phyloP scores from a whole-genome alignment of 2,329 filamentous ascomycete genomes.

The Colletotrichum caudatum region DNA sequence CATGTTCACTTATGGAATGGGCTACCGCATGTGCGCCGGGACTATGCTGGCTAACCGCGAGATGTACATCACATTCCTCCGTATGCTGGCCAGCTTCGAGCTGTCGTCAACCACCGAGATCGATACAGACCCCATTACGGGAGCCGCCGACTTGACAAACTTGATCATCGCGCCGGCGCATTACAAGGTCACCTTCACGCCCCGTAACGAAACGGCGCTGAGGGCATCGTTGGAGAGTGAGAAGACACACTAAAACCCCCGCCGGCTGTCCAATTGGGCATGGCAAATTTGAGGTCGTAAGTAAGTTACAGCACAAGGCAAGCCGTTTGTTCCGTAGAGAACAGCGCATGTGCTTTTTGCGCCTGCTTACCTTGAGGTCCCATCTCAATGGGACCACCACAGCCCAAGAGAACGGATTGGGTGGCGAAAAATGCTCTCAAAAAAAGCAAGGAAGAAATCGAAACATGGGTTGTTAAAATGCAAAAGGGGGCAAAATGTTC shows the following conservation, averaged over 20 bases:
- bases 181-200: constrained; percentile 23
- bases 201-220: constrained; percentile 22
- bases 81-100: constrained; percentile 62
- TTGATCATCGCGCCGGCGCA: constrained; percentile 25
- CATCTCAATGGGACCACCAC: not conserved
- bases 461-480: not conserved
- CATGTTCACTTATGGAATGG: constrained; percentile 66
- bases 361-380: not conserved
- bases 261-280: too few relatives aligned
- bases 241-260: not conserved
- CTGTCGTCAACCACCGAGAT: constrained; percentile 51
- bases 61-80: constrained; percentile 64
- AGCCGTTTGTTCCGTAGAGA: accelerated
- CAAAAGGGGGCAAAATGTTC: not conserved
- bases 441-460: not conserved
- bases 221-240: constrained; percentile 12
- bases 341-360: not conserved
- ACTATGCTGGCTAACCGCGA: constrained; percentile 66
- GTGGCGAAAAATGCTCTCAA: not conserved
- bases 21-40: constrained; percentile 66
- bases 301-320: not conserved
- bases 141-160: constrained; percentile 32
- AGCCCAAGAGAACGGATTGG: not conserved
- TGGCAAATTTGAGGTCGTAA: not conserved
- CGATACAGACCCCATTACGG: constrained; percentile 28